These are phyloP conservation scores for Albugo laibachii DNA, from an alignment of 352 stramenopile genomes.

Conservation along the genomic window DNA sequence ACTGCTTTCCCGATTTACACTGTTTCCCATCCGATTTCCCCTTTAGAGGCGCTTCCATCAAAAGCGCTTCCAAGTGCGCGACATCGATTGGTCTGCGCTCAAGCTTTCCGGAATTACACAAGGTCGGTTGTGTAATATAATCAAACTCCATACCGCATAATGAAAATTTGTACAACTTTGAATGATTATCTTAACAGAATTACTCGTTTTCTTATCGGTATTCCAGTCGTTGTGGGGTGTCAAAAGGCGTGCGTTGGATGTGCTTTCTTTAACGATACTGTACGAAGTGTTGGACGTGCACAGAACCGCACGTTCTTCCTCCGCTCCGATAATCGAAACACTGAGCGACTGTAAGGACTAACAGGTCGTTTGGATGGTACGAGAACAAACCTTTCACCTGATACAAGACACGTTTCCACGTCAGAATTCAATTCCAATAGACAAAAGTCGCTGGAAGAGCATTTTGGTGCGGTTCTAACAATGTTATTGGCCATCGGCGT, in stretches of 20 bases:
- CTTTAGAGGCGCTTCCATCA: slow-evolving; percentile 28
- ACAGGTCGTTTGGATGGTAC: background rate
- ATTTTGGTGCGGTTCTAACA: slow-evolving; percentile 28
- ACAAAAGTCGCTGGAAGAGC: slow-evolving; percentile 28
- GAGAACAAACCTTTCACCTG: slow-evolving; percentile 19
- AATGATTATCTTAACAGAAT: slow-evolving; percentile 14
- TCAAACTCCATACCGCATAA: slow-evolving; percentile 22
- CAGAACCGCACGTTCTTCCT: slow-evolving; percentile 34
- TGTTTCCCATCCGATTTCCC: slow-evolving; percentile 14
- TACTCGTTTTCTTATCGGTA: slow-evolving; percentile 2
- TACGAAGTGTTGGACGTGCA: slow-evolving; percentile 51
- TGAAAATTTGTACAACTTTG: slow-evolving; percentile 36
- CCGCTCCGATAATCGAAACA: slow-evolving; percentile 39
- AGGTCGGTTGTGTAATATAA: background rate
- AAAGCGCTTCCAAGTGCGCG: slow-evolving; percentile 28
- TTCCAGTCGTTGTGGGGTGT: slow-evolving; percentile 34
- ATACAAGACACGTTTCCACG: slow-evolving; percentile 29
- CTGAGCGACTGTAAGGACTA: slow-evolving; percentile 7
- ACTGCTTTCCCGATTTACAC: slow-evolving; percentile 28
- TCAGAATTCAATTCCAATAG: slow-evolving; percentile 43
- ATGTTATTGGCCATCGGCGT: no score
- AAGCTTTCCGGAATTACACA: slow-evolving; percentile 15
- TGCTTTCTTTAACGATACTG: slow-evolving; percentile 61
- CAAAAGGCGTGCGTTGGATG: slow-evolving; percentile 55
- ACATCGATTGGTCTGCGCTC: slow-evolving; percentile 35